Conservation (phyloP, 805 yeast species). For the Zygoascus flipseniorum region DNA sequence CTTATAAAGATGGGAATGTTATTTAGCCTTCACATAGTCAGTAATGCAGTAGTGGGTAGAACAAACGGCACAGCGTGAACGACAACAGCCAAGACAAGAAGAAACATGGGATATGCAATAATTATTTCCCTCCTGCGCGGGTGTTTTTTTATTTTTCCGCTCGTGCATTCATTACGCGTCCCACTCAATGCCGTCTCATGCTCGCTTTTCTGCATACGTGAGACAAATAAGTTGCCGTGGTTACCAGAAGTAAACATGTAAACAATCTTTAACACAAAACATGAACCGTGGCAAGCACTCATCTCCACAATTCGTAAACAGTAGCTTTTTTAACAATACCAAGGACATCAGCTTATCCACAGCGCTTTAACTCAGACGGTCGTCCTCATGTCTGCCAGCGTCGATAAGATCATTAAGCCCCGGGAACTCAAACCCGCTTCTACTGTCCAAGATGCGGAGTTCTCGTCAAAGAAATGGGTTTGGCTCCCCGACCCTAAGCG, state of each 20-base stretch:
- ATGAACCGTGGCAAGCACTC: background rate
- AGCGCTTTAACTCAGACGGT: background rate
- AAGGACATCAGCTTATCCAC: background rate
- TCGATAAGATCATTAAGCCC: slow-evolving; percentile 8
- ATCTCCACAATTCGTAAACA: background rate
- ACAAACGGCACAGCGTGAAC: too few species aligned
- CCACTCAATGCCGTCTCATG: background rate
- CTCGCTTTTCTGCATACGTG: background rate
- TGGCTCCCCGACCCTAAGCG: slow-evolving; percentile 64
- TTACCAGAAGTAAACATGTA: background rate
- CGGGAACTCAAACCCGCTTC: slow-evolving; percentile 1
- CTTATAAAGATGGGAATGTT: background rate
- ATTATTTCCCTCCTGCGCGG: too few species aligned
- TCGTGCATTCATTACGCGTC: background rate
- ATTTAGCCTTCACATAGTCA: background rate
- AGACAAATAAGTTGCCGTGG: background rate
- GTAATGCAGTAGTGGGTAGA: background rate
- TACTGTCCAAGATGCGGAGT: slow-evolving; percentile 21
- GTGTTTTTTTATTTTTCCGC: too few species aligned
- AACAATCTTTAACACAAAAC: background rate
- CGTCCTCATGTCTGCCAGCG: background rate
- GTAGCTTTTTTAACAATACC: background rate
- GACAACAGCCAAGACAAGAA: too few species aligned
- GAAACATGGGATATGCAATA: too few species aligned
- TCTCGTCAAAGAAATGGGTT: slow-evolving; percentile 47